Conservation (phyloP, 1,284 basidiomycete species). For the Tilletia caries region DNA sequence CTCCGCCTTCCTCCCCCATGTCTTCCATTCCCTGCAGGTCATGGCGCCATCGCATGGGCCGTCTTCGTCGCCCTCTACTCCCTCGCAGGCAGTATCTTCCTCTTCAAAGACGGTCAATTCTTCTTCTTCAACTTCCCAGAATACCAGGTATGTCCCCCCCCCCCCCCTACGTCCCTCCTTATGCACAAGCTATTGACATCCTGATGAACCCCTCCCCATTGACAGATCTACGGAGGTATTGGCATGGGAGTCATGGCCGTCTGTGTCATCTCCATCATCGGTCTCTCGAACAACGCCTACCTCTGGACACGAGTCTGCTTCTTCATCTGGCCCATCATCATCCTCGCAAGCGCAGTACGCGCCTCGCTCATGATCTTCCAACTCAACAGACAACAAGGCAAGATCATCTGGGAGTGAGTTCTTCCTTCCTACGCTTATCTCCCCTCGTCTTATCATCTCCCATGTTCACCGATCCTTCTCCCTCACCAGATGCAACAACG, state of each 20-base stretch:
- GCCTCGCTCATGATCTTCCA: constrained; percentile 66
- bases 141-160: neutral
- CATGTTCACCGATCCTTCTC: neutral
- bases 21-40: constrained; percentile 13
- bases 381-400: constrained; percentile 52
- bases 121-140: constrained; percentile 70
- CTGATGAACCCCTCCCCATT: constrained; percentile 17
- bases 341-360: constrained; percentile 66
- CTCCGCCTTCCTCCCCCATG: neutral
- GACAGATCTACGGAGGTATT: constrained; percentile 70
- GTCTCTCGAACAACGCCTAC: constrained; percentile 70
- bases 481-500: constrained; percentile 62
- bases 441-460: neutral
- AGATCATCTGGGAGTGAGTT: constrained; percentile 66
- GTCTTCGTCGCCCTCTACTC: constrained; percentile 69
- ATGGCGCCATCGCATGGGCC: constrained; percentile 71
- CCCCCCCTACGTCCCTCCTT: neutral
- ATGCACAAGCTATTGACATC: too few relatives aligned
- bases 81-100: constrained; percentile 66
- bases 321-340: constrained; percentile 70
- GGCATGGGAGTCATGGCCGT: constrained; percentile 62
- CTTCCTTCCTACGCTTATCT: neutral
- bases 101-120: constrained; percentile 66
- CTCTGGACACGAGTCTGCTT: constrained; percentile 68
- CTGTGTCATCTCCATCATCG: constrained; percentile 64